Base-by-base conservation (phyloP, 2,329 filamentous ascomycete species). In the Sarocladium brachiariae region DNA sequence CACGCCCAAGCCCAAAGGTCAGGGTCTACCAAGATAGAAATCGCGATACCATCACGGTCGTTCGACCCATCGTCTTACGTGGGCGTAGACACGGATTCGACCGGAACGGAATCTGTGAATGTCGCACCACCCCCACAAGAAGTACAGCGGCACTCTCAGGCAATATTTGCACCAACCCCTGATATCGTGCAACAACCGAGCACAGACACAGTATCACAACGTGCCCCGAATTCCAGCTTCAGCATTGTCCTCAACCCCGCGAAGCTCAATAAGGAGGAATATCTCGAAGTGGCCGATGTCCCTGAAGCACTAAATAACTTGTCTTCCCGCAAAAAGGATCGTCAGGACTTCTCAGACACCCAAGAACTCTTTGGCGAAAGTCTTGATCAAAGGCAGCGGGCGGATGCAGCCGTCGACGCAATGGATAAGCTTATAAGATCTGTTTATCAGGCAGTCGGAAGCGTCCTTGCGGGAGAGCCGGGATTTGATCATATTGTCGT, bases 351-450 rank as follows among this genome's bases (percentile, higher is more conserved):
- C 18, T 71, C 77, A 47, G 75, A 73, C 7, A 74, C 78, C 11
- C 77, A 80, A 51, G 80, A 78, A 47, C 65, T 80, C 2, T 70
- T 85, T 18, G 74, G 80, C 14, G 68, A 84, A 39, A 81, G 80
- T 37, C 72, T 89, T 2, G 89, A 95, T 60, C 88, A 96, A 65
- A 84, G 86, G 48, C 84, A 95, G 58, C 84, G 90, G 60, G 87
- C 86, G 4, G 84, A 96, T 58, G 76, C 81, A 10, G 86, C 88
- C 38, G 75, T 91, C 41, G 72, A 84, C 50, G 82, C 84, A 50
- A 70, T 99, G 11, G 79, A 86, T 51, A 77, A 78, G 33, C 77
- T 90, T 45, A 72, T 95, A 3, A 74, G 81, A 50, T 81, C 84
- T 21, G 76, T 96, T 14, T 89, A 91, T 57, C 79, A 87, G 55